phyloP scores from a whole-genome alignment of 2,329 filamentous ascomycete genomes.

The Venturiaceae sp. region DNA sequence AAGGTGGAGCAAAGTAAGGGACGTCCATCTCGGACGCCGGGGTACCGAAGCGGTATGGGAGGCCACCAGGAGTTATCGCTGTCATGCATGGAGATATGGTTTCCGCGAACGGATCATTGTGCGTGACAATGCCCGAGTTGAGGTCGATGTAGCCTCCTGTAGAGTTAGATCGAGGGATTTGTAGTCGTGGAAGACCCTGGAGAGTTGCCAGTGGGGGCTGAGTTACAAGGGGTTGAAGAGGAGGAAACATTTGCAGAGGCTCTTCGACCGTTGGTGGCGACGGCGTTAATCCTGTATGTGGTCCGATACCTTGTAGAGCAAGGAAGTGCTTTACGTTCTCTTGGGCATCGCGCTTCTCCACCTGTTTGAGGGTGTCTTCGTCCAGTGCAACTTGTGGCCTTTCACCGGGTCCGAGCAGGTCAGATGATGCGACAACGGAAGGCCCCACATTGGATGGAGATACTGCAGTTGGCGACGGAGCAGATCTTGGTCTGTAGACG shows the following conservation, averaged over 20 bases:
- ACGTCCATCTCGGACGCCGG: conserved; percentile 88
- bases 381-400: conserved; percentile 59
- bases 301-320: conserved; percentile 64
- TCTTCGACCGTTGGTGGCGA: conserved; percentile 22
- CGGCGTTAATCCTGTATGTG: conserved; percentile 42
- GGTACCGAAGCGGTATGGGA: conserved; percentile 67
- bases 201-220: conserved; percentile 41
- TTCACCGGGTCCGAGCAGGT: conserved; percentile 66
- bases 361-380: conserved; percentile 58
- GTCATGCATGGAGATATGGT: conserved; percentile 31
- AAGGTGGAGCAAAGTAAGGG: conserved; percentile 62
- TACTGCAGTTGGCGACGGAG: conserved; percentile 39
- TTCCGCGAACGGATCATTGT: conserved; percentile 22
- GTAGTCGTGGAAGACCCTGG: conserved; percentile 44
- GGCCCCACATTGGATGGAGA: conserved; percentile 29
- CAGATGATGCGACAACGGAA: conserved; percentile 84
- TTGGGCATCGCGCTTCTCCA: conserved; percentile 70
- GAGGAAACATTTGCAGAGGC: conserved; percentile 42
- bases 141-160: conserved; percentile 26
- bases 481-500: conserved; percentile 59
- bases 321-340: conserved; percentile 92
- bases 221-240: conserved; percentile 26
- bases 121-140: conserved; percentile 21
- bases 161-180: conserved; percentile 37
- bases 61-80: background rate